Evolutionary conservation across 2,329 filamentous ascomycete genomes (phyloP), one percentile per base, ranked within the genome.

Genomic region (Epichloe gansuensis): DNA sequence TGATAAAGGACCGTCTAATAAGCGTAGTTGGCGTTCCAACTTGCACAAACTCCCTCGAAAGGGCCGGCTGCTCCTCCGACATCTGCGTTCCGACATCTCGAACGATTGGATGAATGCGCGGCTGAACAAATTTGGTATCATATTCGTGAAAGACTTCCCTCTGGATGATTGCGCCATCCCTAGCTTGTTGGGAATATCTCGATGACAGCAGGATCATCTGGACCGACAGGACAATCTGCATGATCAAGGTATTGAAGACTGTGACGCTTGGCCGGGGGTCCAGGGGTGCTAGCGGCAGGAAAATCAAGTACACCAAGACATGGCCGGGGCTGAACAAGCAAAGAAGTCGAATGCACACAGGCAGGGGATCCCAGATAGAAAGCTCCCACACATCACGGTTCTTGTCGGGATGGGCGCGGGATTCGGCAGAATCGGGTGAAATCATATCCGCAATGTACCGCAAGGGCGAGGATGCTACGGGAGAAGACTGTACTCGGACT

Each of bases 131-230:
- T 71, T 98, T 98, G 59, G 82, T 87, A 64, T 97, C 89, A 64
- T 98, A 98, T 69, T 98, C 93, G 64, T 89, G 84, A 69, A 97
- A 76, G 5, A 97, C 91, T 68, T 97, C 87, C 60, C 85, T 89
- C 59, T 95, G 89, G 53, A 98, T 85, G 46, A 96, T 77, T 2
- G 82, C 76, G 2, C 80, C 81, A 66, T 98, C 93, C 64, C 89
- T 95, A 55, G 80, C 81, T 65, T 97, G 90, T 64, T 91, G 90
- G 3, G 80, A 76, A 67, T 91, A 97, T 36, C 76, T 81, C 2
- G 76, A 77, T 54, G 85, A 83, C 48, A 97, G 72, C 34, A 88
- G 73, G 50, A 82, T 76, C 57, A 97, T 77, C 66, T 96, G 88
- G 1, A 76, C 71, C 0, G 90, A 90, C 13, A 98, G 72, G 2